Base-by-base conservation (phyloP, 2,329 filamentous ascomycete species). In the Emericellopsis cladophorae region DNA sequence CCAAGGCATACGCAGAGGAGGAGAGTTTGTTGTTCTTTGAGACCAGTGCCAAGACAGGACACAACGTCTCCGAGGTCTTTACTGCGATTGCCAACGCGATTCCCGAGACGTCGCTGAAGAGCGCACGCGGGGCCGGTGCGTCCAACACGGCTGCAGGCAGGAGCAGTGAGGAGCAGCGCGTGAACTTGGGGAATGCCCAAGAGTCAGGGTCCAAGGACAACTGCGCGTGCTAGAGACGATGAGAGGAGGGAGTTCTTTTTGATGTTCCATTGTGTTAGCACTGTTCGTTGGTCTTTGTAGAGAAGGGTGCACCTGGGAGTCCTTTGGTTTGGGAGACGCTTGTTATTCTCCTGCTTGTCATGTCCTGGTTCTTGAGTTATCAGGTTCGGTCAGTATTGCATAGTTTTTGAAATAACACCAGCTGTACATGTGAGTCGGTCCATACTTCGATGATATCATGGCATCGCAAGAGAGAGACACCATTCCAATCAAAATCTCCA, bases 71-170 rank as follows among this genome's bases (percentile, higher is more conserved):
- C 40, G 90, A 95, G 53, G 92, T 98, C 26, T 98, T 98, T 58
- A 95, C 89, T 36, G 92, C 92, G 26, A 98, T 98, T 58, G 92
- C 92, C 45, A 96, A 96, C 58, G 88, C 89, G 33, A 98, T 98
- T 54, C 92, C 92, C 2, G 92, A 98, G 70, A 94, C 88, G 40
- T 95, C 87, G 47, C 68, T 96, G 59, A 96, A 96, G 76, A 89
- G 82, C 39, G 76, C 84, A 29, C 77, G 87, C 51, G 84, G 84
- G n/a, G 68, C 74, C 15, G 73, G 75, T n/a, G 81, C 78, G 37
- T 70, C 77, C 15, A 67, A 72, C 43, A 71, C 68, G 48, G 65
- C 72, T 42, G 68, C 74, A 54, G 74, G 76, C 60, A 61, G 79
- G 55, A 65, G 67, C 56, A 64, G 72, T 42, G 72, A 84, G 58